Percentiles rank a stretch among this genome's conserved stretches.
Evolutionary conservation across 352 stramenopile genomes (phyloP).

Genomic region (Phytophthora hibernalis): DNA sequence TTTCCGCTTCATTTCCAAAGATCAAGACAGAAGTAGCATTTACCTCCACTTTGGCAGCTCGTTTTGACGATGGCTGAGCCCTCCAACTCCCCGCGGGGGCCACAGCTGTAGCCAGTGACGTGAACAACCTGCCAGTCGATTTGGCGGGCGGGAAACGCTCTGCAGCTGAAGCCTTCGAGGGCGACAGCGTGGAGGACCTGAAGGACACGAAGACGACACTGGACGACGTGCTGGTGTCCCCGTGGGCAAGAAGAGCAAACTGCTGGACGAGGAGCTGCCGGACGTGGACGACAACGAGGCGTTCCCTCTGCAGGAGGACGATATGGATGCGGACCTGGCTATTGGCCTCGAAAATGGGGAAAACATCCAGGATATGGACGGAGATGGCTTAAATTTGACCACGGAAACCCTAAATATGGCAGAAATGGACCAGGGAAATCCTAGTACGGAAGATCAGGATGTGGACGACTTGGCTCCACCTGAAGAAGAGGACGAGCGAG

Average conservation of each 20-base stretch:
- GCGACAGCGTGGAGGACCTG: slow-evolving; percentile 31
- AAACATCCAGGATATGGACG: slow-evolving; percentile 17
- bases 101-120: slow-evolving; percentile 13
- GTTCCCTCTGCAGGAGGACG: slow-evolving; percentile 38
- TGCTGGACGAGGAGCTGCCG: slow-evolving; percentile 51
- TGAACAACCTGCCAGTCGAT: neutral
- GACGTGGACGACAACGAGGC: slow-evolving; percentile 60
- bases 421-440: slow-evolving; percentile 4
- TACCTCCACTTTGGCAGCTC: neutral
- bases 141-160: slow-evolving; percentile 31
- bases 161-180: slow-evolving; percentile 37
- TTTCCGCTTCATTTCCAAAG: slow-evolving; percentile 9
- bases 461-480: slow-evolving; percentile 21
- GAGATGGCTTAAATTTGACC: slow-evolving; percentile 11
- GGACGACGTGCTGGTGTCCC: slow-evolving; percentile 70
- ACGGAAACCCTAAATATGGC: slow-evolving; percentile 12
- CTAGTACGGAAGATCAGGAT: slow-evolving; percentile 20
- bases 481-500: slow-evolving; percentile 29
- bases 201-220: slow-evolving; percentile 54
- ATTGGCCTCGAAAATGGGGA: slow-evolving; percentile 25
- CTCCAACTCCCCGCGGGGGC: slow-evolving; percentile 1
- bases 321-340: slow-evolving; percentile 38
- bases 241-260: slow-evolving; percentile 54
- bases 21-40: neutral
- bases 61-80: slow-evolving; percentile 31